Evolutionary conservation across 192 early-diverging fungal species (phyloP).

Genomic region (Dissophora ornata): DNA sequence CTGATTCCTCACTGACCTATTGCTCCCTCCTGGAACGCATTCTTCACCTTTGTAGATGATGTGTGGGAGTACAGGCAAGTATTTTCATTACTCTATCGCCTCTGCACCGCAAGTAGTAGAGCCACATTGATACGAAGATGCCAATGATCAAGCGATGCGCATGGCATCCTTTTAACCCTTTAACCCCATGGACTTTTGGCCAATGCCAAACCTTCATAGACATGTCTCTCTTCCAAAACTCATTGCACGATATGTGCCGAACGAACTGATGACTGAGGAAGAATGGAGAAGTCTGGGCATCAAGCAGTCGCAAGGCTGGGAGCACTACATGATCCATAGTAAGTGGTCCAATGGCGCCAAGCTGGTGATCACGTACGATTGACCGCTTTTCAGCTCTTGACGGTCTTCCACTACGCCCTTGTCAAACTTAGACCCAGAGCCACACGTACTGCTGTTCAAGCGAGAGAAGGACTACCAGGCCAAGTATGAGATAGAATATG

Average conservation of each 20-base stretch:
- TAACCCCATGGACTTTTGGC: too few species aligned
- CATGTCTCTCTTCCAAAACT: slow-evolving; percentile 60
- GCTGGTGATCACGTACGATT: too few species aligned
- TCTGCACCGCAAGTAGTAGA: too few species aligned
- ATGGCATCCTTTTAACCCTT: too few species aligned
- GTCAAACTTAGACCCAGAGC: slow-evolving; percentile 56
- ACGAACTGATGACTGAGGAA: slow-evolving; percentile 52
- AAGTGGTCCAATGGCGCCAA: neutral
- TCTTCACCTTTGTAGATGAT: slow-evolving; percentile 13
- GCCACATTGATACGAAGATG: too few species aligned
- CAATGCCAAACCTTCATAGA: too few species aligned
- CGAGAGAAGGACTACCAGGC: slow-evolving; percentile 58
- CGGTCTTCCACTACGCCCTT: too few species aligned
- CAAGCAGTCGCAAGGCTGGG: slow-evolving; percentile 62
- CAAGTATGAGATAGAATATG: slow-evolving; percentile 44
- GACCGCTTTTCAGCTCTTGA: too few species aligned
- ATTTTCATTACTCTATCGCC: neutral
- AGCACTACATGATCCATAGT: slow-evolving; percentile 66
- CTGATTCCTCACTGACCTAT: too few species aligned
- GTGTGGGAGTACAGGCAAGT: slow-evolving; percentile 32
- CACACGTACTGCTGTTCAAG: slow-evolving; percentile 62
- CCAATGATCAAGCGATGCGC: too few species aligned
- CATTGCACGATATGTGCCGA: slow-evolving; percentile 53
- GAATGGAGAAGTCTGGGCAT: slow-evolving; percentile 60
- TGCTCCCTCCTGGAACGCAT: neutral